Evolutionary conservation across 2,329 filamentous ascomycete genomes (phyloP).

Genomic region (Cercospora canescens): DNA sequence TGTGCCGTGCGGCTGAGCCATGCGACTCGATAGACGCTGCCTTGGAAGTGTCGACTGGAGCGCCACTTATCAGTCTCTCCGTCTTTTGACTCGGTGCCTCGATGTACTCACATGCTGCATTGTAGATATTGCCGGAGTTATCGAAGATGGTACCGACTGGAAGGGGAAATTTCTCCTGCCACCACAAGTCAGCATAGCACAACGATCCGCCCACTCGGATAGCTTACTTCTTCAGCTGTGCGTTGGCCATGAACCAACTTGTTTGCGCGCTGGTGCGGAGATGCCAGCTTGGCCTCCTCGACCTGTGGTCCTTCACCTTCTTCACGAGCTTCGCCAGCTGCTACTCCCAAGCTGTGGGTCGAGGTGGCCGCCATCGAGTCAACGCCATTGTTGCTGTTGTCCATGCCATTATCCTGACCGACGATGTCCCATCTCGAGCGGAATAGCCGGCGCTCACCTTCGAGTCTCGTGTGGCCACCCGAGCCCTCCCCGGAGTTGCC

Average conservation of each 20-base stretch:
- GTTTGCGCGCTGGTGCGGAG: not conserved
- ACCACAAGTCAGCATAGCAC: not conserved
- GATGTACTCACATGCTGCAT: not conserved
- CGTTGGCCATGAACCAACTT: not conserved
- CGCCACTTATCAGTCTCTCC: not conserved
- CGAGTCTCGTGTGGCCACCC: not conserved
- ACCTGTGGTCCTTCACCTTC: not conserved
- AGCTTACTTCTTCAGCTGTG: not conserved
- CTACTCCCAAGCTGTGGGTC: not conserved
- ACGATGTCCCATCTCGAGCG: not conserved
- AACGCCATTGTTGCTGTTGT: not conserved
- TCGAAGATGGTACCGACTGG: not conserved
- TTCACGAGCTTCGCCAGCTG: not conserved
- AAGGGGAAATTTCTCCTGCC: not conserved
- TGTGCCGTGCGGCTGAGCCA: too few relatives aligned
- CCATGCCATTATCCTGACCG: not conserved
- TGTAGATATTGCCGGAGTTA: not conserved
- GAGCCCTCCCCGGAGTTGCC: not conserved
- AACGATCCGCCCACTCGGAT: too few relatives aligned
- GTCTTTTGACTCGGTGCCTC: not conserved
- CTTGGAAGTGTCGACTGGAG: not conserved
- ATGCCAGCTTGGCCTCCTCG: not conserved
- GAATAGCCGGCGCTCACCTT: not conserved
- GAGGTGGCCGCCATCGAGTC: not conserved
- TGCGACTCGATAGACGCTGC: too few relatives aligned